These are phyloP conservation scores for Fomitopsis serialis DNA, from an alignment of 768 basidiomycete genomes.

Conservation along the genomic window DNA sequence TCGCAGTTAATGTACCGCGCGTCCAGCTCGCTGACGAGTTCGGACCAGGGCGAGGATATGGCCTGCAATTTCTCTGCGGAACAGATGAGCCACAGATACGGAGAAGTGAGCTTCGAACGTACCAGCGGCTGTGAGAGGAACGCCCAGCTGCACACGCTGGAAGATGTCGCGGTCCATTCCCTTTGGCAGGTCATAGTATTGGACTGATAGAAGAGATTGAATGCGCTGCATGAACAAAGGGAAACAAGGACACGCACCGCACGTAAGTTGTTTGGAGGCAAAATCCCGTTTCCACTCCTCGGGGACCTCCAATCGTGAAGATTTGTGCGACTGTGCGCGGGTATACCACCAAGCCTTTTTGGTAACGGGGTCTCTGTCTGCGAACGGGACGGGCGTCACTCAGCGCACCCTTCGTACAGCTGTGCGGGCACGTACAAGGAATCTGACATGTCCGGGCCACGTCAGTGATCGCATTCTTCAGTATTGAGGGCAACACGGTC, in stretches of 20 bases:
- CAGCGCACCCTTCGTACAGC: slow-evolving; percentile 8
- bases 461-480: background rate
- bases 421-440: slow-evolving; percentile 37
- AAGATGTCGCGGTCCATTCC: slow-evolving; percentile 73
- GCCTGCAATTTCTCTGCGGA: slow-evolving; percentile 75
- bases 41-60: slow-evolving; percentile 63
- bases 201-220: slow-evolving; percentile 39
- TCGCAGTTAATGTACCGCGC: slow-evolving; percentile 50
- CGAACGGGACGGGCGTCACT: slow-evolving; percentile 12
- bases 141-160: slow-evolving; percentile 77
- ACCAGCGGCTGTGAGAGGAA: slow-evolving; percentile 72
- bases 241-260: slow-evolving; percentile 39
- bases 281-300: slow-evolving; percentile 46
- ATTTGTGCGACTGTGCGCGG: slow-evolving; percentile 38
- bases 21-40: slow-evolving; percentile 61
- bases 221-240: background rate
- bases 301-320: slow-evolving; percentile 47
- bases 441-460: slow-evolving; percentile 32
- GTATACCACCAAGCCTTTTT: slow-evolving; percentile 66
- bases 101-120: slow-evolving; percentile 9
- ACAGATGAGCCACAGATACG: background rate
- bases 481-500: background rate
- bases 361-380: slow-evolving; percentile 52
- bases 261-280: slow-evolving; percentile 53
- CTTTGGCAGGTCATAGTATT: slow-evolving; percentile 53